Percentiles rank a stretch among this genome's conserved stretches.
Evolutionary conservation across 2,329 filamentous ascomycete species (phyloP).

Genomic region (Ceratocystis huliohia): DNA sequence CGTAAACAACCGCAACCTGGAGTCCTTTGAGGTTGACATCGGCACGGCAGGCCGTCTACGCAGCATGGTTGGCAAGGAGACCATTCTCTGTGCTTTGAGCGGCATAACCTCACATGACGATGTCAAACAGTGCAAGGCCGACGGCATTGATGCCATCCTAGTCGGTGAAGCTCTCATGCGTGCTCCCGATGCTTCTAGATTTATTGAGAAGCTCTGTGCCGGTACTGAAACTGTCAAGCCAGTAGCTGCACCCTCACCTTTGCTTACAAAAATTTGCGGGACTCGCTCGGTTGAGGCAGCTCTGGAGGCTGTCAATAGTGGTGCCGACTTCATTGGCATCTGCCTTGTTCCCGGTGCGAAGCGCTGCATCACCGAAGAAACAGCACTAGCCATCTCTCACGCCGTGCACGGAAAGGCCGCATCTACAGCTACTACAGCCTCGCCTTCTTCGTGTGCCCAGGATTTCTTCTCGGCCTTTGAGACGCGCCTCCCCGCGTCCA

Average conservation of each 20-base stretch:
- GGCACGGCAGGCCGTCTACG: constrained; percentile 81
- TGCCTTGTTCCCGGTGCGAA: constrained; percentile 74
- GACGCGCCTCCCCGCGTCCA: constrained; percentile 37
- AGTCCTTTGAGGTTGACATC: constrained; percentile 92
- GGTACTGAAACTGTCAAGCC: constrained; percentile 31
- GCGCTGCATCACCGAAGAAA: constrained; percentile 66
- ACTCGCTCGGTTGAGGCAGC: constrained; percentile 75
- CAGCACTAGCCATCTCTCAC: constrained; percentile 67
- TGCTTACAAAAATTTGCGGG: constrained; percentile 90
- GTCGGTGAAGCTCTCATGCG: constrained; percentile 96
- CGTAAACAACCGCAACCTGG: constrained; percentile 93
- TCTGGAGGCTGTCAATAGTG: constrained; percentile 64
- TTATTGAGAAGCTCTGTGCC: constrained; percentile 74
- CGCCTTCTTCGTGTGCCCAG: constrained; percentile 30
- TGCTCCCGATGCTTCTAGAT: constrained; percentile 65
- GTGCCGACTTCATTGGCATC: constrained; percentile 86
- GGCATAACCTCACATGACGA: constrained; percentile 84
- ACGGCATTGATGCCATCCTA: constrained; percentile 83
- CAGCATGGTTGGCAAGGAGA: constrained; percentile 70
- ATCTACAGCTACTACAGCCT: constrained; percentile 23
- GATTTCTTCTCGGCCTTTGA: constrained; percentile 60
- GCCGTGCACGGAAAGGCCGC: constrained; percentile 46
- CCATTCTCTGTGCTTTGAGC: constrained; percentile 84
- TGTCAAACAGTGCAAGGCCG: constrained; percentile 73
- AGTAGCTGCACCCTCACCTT: constrained; percentile 31